These are phyloP conservation scores for Ceratobasidium sp. DNA, from an alignment of 1,284 basidiomycete genomes.

Conservation along the genomic window DNA sequence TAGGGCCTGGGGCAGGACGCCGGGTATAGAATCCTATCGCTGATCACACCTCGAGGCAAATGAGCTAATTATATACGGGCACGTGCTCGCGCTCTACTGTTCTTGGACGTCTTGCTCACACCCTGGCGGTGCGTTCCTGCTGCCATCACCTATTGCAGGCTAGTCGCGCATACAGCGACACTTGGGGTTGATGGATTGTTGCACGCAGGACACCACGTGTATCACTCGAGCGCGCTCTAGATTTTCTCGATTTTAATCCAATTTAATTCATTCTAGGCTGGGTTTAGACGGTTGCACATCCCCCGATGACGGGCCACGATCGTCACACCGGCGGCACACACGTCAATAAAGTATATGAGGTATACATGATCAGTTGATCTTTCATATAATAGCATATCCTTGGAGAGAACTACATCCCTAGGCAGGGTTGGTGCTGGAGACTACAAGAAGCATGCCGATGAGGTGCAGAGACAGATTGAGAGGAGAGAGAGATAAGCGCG, in stretches of 20 bases:
- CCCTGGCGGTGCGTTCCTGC: too few relatives aligned
- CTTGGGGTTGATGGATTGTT: too few relatives aligned
- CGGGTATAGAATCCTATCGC: neutral
- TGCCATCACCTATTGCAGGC: too few relatives aligned
- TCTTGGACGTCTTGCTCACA: too few relatives aligned
- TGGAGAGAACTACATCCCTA: conserved; percentile 34
- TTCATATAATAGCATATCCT: conserved; percentile 24
- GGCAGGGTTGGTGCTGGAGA: conserved; percentile 10
- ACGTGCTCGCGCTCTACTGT: too few relatives aligned
- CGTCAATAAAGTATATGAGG: too few relatives aligned
- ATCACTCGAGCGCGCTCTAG: neutral
- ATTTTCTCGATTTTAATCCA: neutral
- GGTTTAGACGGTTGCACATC: too few relatives aligned
- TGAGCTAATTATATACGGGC: conserved; percentile 26
- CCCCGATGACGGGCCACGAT: too few relatives aligned
- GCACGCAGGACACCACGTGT: too few relatives aligned
- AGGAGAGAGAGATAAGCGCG: neutral
- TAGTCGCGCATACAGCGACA: too few relatives aligned
- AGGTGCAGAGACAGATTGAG: neutral
- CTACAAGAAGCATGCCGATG: conserved; percentile 32
- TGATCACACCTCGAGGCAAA: neutral
- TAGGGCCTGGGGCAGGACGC: conserved; percentile 1
- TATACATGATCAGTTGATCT: conserved; percentile 2
- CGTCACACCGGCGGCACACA: too few relatives aligned
- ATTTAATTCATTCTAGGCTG: neutral